phyloP scores from a whole-genome alignment of 1,139 yeast genomes.

The Pichia sp. region DNA sequence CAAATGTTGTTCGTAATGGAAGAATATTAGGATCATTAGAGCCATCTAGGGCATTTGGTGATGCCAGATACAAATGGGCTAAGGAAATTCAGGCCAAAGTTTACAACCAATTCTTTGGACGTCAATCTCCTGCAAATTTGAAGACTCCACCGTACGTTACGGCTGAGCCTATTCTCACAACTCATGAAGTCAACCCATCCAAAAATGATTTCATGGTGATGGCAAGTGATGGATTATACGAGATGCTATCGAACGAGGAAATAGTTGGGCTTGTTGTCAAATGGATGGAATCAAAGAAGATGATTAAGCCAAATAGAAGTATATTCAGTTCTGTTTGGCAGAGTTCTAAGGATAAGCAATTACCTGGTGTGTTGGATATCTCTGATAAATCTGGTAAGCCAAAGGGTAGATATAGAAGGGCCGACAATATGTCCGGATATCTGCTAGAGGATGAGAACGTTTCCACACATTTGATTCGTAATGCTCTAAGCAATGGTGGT shows the following conservation, averaged over 20 bases:
- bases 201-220: slow-evolving; percentile 82
- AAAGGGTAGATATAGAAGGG: slow-evolving; percentile 50
- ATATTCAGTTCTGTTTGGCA: slow-evolving; percentile 33
- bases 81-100: slow-evolving; percentile 70
- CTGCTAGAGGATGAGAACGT: slow-evolving; percentile 77
- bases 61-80: slow-evolving; percentile 83
- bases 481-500: slow-evolving; percentile 88
- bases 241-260: slow-evolving; percentile 86
- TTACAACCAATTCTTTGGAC: slow-evolving; percentile 75
- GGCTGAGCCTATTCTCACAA: slow-evolving; percentile 89
- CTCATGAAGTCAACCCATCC: slow-evolving; percentile 65
- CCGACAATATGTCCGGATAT: slow-evolving; percentile 36
- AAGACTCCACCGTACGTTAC: slow-evolving; percentile 96
- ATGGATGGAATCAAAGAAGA: slow-evolving; percentile 81
- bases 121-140: slow-evolving; percentile 70
- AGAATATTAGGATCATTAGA: slow-evolving; percentile 92
- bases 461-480: slow-evolving; percentile 87
- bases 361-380: slow-evolving; percentile 58
- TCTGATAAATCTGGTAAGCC: slow-evolving; percentile 49
- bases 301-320: slow-evolving; percentile 44
- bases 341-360: slow-evolving; percentile 39
- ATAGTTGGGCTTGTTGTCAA: slow-evolving; percentile 86
- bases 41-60: slow-evolving; percentile 97
- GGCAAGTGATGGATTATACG: slow-evolving; percentile 94
- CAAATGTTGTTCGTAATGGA: slow-evolving; percentile 76